Conservation (phyloP, 1,139 yeast species). For the Wickerhamomyces sp. region DNA sequence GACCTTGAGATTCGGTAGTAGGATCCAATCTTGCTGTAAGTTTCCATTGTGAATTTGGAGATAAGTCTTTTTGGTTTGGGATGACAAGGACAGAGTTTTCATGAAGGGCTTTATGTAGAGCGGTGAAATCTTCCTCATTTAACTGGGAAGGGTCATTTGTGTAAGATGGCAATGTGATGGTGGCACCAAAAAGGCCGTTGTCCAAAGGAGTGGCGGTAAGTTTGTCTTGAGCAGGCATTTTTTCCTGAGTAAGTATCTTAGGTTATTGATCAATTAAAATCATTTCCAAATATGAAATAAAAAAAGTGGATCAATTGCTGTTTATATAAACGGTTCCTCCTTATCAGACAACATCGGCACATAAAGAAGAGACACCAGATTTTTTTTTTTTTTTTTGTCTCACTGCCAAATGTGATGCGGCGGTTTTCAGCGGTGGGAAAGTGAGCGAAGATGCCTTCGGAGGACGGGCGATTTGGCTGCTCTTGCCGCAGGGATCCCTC, state of each 20-base stretch:
- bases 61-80: constrained; percentile 59
- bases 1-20: constrained; percentile 46
- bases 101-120: constrained; percentile 60
- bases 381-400: no score
- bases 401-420: no score
- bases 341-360: no score
- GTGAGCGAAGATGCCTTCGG: no score
- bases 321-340: no score
- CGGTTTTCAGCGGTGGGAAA: no score
- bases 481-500: no score
- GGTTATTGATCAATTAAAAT: not conserved
- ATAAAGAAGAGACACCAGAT: no score
- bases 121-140: constrained; percentile 56
- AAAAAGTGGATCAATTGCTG: no score
- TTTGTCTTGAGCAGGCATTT: constrained; percentile 9
- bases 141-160: constrained; percentile 73
- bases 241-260: no score
- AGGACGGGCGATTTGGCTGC: no score
- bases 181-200: constrained; percentile 60
- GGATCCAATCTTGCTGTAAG: constrained; percentile 78
- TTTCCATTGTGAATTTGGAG: constrained; percentile 69
- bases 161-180: constrained; percentile 56
- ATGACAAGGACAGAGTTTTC: constrained; percentile 66
- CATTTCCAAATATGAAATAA: not conserved
- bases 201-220: constrained; percentile 43